Conservation (phyloP, 768 basidiomycete species). For the Clitopilus passeckerianus region DNA sequence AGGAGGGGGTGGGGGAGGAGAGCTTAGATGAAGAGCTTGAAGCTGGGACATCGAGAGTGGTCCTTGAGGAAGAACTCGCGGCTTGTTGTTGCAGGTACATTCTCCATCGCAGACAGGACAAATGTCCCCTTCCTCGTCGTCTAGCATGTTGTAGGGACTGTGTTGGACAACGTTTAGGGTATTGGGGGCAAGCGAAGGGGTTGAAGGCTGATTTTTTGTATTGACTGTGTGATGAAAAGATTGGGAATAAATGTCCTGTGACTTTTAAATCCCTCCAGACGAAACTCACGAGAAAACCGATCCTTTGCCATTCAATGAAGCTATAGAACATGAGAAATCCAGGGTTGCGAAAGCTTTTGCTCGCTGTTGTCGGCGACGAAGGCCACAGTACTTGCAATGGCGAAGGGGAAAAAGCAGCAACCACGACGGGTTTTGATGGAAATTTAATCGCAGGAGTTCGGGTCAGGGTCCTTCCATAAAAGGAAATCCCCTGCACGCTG, state of each 20-base stretch:
- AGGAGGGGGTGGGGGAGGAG: slow-evolving; percentile 21
- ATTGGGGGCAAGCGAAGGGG: slow-evolving; percentile 59
- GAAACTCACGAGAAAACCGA: not conserved
- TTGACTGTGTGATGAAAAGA: slow-evolving; percentile 19
- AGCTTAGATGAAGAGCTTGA: slow-evolving; percentile 31
- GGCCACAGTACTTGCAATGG: not conserved
- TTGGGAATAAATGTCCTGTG: not conserved
- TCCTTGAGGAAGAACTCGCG: slow-evolving; percentile 20
- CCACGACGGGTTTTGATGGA: slow-evolving; percentile 4
- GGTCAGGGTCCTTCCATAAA: slow-evolving; percentile 7
- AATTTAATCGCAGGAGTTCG: slow-evolving; percentile 7
- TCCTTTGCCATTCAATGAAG: not conserved
- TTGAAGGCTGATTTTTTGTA: slow-evolving; percentile 45
- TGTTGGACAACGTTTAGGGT: slow-evolving; percentile 45
- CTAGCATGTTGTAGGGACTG: slow-evolving; percentile 33
- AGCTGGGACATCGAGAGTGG: slow-evolving; percentile 30
- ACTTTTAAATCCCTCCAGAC: slow-evolving; percentile 7
- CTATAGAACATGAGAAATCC: slow-evolving; percentile 3
- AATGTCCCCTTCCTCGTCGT: slow-evolving; percentile 83
- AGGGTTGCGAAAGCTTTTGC: slow-evolving; percentile 2
- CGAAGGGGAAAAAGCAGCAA: not conserved
- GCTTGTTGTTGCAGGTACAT: slow-evolving; percentile 67
- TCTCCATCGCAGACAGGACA: slow-evolving; percentile 90
- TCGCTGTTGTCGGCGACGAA: slow-evolving; percentile 1
- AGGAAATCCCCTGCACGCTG: not conserved